Conservation (phyloP, 768 basidiomycete genomes). For the Psilocybe subaeruginosa region DNA sequence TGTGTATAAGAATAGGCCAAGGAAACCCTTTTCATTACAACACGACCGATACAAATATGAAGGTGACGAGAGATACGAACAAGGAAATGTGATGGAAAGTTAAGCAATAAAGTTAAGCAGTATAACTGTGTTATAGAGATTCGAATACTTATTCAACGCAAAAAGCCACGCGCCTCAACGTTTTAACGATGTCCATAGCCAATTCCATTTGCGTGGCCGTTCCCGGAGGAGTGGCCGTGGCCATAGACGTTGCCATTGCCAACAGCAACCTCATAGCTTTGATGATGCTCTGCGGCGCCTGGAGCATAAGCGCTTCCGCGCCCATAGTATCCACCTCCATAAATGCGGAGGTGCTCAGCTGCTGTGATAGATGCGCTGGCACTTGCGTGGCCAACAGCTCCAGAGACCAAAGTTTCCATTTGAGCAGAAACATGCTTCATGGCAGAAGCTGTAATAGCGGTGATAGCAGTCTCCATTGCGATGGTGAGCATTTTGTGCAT, state of each 20-base stretch:
- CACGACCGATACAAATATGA: too few species aligned
- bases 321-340: constrained; percentile 1
- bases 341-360: constrained; percentile 19
- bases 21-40: too few species aligned
- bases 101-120: too few species aligned
- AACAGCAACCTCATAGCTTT: not conserved
- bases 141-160: too few species aligned
- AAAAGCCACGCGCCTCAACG: too few species aligned
- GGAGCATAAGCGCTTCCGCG: constrained; percentile 1
- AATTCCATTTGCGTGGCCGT: not conserved
- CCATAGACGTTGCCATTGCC: not conserved
- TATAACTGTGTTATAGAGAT: too few species aligned
- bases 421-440: constrained; percentile 20
- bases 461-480: constrained; percentile 22
- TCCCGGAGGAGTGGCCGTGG: not conserved
- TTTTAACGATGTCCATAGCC: not conserved
- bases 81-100: too few species aligned
- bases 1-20: too few species aligned
- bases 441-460: constrained; percentile 20
- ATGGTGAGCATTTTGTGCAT: constrained; percentile 23
- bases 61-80: too few species aligned
- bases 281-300: not conserved
- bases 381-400: constrained; percentile 13
- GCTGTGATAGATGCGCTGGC: constrained; percentile 22
- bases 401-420: constrained; percentile 17